Evolutionary conservation across 352 stramenopile genomes (phyloP), one percentile per base, ranked within the genome.

Genomic region (Discostella stelligera): DNA sequence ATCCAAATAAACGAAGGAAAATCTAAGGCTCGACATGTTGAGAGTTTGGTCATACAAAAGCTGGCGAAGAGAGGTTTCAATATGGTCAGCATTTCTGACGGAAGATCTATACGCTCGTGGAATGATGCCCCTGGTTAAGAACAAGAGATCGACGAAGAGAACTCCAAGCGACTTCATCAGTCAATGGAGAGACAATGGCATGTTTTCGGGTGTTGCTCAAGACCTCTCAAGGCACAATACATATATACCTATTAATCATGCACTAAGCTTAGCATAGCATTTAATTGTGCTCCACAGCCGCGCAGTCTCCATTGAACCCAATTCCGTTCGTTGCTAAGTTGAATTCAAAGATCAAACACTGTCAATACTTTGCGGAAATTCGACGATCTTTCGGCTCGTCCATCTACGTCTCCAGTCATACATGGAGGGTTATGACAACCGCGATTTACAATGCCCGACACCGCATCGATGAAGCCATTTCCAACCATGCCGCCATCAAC

Each of bases 31-130:
- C 71, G 84, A 23, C 71, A 50, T 10, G 66, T 77, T 11, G 88
- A 93, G 74, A 91, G 74, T 56, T 49, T 67, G 30, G 50, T 91
- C 7, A 93, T 93, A 49, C 74, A 80, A 68, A 46, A 74, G 16
- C 52, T 91, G 59, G 71, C 80, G 5, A 61, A 77, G 55, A 52
- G 49, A 53, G 88, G 85, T 18, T 90, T 89, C 59, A 32, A 79
- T 53, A 14, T 93, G 61, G 58, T 84, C 32, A 90, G 76, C 27
- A 79, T 85, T 20, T 55, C 63, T 4, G 87, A 91, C 64, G 83
- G 83, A 50, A 81, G 70, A 71, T 75, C 70, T 1, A 62, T 83
- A 25, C 54, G 79, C 30, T 61, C 18, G 0, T 44, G 37, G 37
- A 44, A 44, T 14, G 7, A 44, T 44, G 2, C 37, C 2, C 37